phyloP scores from a whole-genome alignment of 306 rosid species.

The cucumber (Cucumis sativus) region Cucumber_9930_V3 NC_026656.2:2309001-2309500 shows the following conservation, averaged over 20 bases:
- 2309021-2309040: no score
- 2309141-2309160: no score
- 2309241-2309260: background rate
- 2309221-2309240: background rate
- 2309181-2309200: background rate
- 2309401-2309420: constrained; percentile 26
- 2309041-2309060: no score
- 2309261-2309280: background rate
- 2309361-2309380: constrained; percentile 40
- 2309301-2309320: constrained; percentile 14
- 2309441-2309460: constrained; percentile 59
- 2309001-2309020: no score
- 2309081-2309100: no score
- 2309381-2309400: background rate
- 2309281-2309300: background rate
- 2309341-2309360: constrained; percentile 45
- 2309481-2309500: background rate
- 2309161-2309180: no score
- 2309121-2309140: no score
- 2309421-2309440: constrained; percentile 36
- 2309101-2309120: no score
- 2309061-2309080: no score
- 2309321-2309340: background rate
- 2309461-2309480: background rate
- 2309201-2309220: background rate